Evolutionary conservation across 495 filamentous ascomycete species (phyloP), one percentile per base, ranked within the genome.

Genomic region (Tuber indicum): DNA sequence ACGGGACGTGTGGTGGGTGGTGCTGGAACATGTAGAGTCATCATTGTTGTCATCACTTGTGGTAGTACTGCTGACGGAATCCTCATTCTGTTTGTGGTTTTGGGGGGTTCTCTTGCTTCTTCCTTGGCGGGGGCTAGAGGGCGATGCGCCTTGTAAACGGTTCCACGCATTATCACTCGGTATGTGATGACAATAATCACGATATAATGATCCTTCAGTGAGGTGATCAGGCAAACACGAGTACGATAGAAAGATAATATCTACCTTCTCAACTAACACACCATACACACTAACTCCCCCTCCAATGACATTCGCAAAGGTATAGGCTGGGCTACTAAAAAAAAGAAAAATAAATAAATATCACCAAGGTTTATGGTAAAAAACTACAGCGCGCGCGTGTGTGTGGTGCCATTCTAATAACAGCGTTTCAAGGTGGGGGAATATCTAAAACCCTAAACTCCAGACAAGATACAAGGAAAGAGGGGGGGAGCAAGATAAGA

Each of bases 381-480:
- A 66, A 66, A 36, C 32, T 66, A 66, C 12, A 17, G n/a, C n/a
- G 45, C 1, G 58, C n/a, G 10, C 32, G 32, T 36, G 58, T 66
- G 26, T 66, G 26, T 36, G 58, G 58, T 36, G 58, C 58, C 26
- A 36, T 66, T 66, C 58, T 19, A 3, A 66, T 36, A 66, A 66
- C 58, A 66, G 58, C 26, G 32, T 36, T 17, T 66, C 58, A 36
- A 36, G 14, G 4, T 66, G 26, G 58, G 58, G 58, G 58, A 66
- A 66, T 66, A 36, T 66, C 58, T 66, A 66, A 66, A 36, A 66
- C 32, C 58, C 58, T 36, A 1, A 66, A 66, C 58, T 66, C 58
- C 58, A 36, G 58, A 66, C 21, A 75, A 70, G 17, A n/a, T 74
- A n/a, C 42, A 62, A 14, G n/a, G 69, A 69, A 62, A 46, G 8